These are phyloP conservation scores for Dioscorea cayenensis DNA, from an alignment of 116 monocot genomes.

Conservation along the genomic window DNA sequence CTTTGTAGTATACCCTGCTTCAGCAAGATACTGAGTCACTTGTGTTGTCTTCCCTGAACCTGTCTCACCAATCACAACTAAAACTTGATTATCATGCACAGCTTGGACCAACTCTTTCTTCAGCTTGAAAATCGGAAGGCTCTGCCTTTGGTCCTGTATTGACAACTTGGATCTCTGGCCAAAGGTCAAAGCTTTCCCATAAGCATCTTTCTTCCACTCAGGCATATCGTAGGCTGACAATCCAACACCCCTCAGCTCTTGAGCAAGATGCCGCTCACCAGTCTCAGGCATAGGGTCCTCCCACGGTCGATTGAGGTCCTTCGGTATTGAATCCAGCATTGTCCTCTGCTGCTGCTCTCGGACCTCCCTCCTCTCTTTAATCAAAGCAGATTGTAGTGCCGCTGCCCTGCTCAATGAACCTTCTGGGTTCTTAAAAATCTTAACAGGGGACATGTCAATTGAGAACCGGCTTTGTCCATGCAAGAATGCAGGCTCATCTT, in stretches of 20 bases:
- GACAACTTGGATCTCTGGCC: constrained; percentile 94
- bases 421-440: constrained; percentile 97
- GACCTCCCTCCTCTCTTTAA: constrained; percentile 92
- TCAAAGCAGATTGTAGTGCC: constrained; percentile 87
- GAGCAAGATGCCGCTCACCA: constrained; percentile 91
- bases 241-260: constrained; percentile 92
- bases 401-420: constrained; percentile 93
- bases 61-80: constrained; percentile 13
- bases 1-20: constrained; percentile 1
- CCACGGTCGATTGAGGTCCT: constrained; percentile 97
- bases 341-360: constrained; percentile 94
- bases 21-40: constrained; percentile 15
- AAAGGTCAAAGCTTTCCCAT: constrained; percentile 89
- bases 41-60: constrained; percentile 24
- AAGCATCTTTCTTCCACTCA: constrained; percentile 98
- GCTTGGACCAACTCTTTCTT: constrained; percentile 97
- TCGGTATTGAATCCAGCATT: constrained; percentile 95
- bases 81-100: constrained; percentile 73
- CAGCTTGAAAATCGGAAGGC: constrained; percentile 88
- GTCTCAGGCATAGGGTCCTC: constrained; percentile 98
- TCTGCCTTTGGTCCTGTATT: constrained; percentile 91
- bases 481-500: constrained; percentile 93
- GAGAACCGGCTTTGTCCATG: constrained; percentile 89
- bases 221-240: constrained; percentile 99
- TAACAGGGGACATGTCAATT: constrained; percentile 98